These are phyloP conservation scores for Colletotrichum sp. DNA, from an alignment of 2,329 filamentous ascomycete species.

Conservation along the genomic window DNA sequence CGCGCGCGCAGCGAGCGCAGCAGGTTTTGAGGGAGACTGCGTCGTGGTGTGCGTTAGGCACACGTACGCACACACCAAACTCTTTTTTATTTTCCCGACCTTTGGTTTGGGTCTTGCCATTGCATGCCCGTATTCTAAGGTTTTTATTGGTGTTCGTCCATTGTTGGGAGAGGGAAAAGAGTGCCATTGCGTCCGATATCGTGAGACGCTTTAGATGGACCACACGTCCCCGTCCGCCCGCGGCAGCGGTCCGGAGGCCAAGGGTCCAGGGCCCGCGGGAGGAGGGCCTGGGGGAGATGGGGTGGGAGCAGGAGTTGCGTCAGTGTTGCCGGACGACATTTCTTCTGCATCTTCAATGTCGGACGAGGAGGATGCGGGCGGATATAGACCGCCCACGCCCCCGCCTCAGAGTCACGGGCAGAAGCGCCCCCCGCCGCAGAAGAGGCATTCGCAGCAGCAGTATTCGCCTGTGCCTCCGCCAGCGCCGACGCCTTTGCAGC, in stretches of 20 bases:
- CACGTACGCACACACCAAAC: background rate
- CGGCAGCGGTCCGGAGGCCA: conserved; percentile 1
- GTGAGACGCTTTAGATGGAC: background rate
- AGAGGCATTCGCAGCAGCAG: background rate
- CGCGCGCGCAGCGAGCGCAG: background rate
- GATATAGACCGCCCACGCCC: conserved; percentile 13
- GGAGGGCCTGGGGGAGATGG: background rate
- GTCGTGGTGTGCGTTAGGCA: background rate
- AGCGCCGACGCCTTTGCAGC: background rate
- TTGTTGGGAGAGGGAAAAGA: background rate
- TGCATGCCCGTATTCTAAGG: background rate
- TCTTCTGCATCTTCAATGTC: conserved; percentile 10
- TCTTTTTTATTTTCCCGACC: background rate
- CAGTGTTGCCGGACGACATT: background rate
- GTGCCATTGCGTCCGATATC: background rate
- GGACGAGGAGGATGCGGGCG: conserved; percentile 3
- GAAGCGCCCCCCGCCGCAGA: background rate
- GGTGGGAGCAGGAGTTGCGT: background rate
- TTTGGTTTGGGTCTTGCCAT: background rate
- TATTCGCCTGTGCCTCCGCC: background rate
- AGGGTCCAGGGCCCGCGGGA: background rate
- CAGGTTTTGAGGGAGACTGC: background rate
- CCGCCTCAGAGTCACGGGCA: conserved; percentile 1
- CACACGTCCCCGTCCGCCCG: conserved; percentile 1
- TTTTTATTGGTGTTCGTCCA: background rate